Evolutionary conservation across 2,329 filamentous ascomycete genomes (phyloP).

Genomic region (Torrubiella hemipterigena): DNA sequence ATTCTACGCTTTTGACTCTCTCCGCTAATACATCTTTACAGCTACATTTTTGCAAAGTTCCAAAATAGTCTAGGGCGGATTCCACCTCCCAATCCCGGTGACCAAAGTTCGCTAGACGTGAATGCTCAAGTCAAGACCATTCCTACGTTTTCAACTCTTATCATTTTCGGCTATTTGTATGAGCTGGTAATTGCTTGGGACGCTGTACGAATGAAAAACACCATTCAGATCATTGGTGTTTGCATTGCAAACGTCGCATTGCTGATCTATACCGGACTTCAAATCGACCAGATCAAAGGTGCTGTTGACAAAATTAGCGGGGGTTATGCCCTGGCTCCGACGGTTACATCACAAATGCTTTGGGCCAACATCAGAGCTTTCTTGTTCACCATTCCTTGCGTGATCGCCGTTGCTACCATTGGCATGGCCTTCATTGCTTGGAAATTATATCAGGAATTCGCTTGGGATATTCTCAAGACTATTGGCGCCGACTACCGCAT

Average conservation of each 20-base stretch:
- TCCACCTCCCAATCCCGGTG: constrained; percentile 18
- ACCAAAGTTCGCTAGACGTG: constrained; percentile 12
- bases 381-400: constrained; percentile 71
- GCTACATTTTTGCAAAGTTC: constrained; percentile 84
- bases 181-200: constrained; percentile 85
- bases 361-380: constrained; percentile 63
- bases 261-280: constrained; percentile 83
- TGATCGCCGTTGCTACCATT: constrained; percentile 67
- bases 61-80: constrained; percentile 46
- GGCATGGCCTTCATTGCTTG: constrained; percentile 68
- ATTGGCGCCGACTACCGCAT: constrained; percentile 94
- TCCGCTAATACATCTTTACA: constrained; percentile 30
- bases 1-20: too few relatives aligned
- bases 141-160: constrained; percentile 87
- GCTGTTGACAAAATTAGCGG: constrained; percentile 48
- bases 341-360: constrained; percentile 29
- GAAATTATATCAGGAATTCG: constrained; percentile 97
- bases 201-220: constrained; percentile 88
- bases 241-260: constrained; percentile 88
- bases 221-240: constrained; percentile 93
- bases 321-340: constrained; percentile 29
- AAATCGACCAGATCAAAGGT: constrained; percentile 77
- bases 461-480: constrained; percentile 98
- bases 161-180: constrained; percentile 96
- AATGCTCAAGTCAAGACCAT: constrained; percentile 57